These are phyloP conservation scores for Apiospora aurea DNA, from an alignment of 2,329 filamentous ascomycete genomes.

Conservation along the genomic window DNA sequence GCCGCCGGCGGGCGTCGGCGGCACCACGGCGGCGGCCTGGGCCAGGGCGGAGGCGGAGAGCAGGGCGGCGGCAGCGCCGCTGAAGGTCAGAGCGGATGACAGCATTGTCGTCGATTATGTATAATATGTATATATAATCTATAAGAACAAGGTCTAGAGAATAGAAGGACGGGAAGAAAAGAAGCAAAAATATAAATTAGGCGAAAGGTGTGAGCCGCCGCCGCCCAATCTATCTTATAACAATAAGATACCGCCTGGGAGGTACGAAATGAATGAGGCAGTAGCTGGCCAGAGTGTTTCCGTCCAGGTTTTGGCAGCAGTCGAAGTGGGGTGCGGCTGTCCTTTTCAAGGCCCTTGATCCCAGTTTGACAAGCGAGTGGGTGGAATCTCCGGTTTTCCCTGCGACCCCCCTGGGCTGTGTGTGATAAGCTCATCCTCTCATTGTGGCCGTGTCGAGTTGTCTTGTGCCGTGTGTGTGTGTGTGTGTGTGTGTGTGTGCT, in stretches of 20 bases:
- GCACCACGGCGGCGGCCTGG: not conserved
- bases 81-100: not conserved
- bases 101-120: not conserved
- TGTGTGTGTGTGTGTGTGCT: too few relatives aligned
- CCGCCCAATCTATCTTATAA: not conserved
- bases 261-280: slow-evolving; percentile 1
- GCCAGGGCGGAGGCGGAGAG: slow-evolving; percentile 7
- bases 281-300: not conserved
- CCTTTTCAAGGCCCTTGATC: not conserved
- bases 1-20: not conserved
- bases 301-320: slow-evolving; percentile 8
- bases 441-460: not conserved
- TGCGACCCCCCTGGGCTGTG: slow-evolving; percentile 2
- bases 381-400: not conserved
- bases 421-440: not conserved
- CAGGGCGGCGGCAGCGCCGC: slow-evolving; percentile 1
- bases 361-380: slow-evolving; percentile 10
- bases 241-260: not conserved
- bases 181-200: not conserved
- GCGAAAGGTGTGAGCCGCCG: not conserved
- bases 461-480: not conserved
- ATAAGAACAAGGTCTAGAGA: not conserved
- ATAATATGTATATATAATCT: not conserved
- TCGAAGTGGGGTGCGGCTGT: slow-evolving; percentile 2
- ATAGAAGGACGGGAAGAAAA: not conserved